phyloP scores from a whole-genome alignment of 169 alveolate species.

The Fabrea salina region DNA sequence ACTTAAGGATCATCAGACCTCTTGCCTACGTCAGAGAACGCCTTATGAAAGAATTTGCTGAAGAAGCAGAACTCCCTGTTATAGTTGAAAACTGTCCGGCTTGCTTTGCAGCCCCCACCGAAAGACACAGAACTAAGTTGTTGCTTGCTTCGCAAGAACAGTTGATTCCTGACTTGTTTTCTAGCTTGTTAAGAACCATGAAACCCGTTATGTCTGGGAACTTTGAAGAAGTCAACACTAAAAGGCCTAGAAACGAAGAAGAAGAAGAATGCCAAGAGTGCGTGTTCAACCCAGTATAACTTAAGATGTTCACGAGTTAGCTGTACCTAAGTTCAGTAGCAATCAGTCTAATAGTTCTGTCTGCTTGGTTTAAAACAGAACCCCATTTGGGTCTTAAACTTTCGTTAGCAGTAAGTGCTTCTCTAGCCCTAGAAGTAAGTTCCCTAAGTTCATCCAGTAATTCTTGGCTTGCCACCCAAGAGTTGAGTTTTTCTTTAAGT shows the following conservation, averaged over 20 bases:
- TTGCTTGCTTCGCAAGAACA: slow-evolving; percentile 76
- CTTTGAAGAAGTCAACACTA: neutral
- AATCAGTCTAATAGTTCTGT: neutral
- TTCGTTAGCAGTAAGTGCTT: neutral
- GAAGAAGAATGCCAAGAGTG: neutral
- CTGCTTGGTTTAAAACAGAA: neutral
- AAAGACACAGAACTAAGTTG: slow-evolving; percentile 84
- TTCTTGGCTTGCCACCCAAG: neutral
- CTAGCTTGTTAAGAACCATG: slow-evolving; percentile 58
- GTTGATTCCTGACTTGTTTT: slow-evolving; percentile 60
- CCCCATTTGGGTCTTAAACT: neutral
- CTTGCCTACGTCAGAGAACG: slow-evolving; percentile 88
- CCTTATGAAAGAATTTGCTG: slow-evolving; percentile 82
- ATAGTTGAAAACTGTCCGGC: slow-evolving; percentile 95
- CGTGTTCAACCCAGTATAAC: slow-evolving; percentile 24
- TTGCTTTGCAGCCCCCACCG: slow-evolving; percentile 93
- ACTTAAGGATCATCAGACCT: slow-evolving; percentile 90
- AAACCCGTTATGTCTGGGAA: slow-evolving; percentile 57
- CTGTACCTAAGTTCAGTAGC: neutral
- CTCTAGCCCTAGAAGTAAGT: neutral
- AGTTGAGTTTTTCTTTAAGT: neutral
- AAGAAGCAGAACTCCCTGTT: slow-evolving; percentile 83
- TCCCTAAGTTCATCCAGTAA: neutral
- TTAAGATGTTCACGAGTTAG: no score
- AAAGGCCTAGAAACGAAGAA: neutral